phyloP scores from a whole-genome alignment of 139 green algal genomes.

The Haematococcus lacustris region DNA sequence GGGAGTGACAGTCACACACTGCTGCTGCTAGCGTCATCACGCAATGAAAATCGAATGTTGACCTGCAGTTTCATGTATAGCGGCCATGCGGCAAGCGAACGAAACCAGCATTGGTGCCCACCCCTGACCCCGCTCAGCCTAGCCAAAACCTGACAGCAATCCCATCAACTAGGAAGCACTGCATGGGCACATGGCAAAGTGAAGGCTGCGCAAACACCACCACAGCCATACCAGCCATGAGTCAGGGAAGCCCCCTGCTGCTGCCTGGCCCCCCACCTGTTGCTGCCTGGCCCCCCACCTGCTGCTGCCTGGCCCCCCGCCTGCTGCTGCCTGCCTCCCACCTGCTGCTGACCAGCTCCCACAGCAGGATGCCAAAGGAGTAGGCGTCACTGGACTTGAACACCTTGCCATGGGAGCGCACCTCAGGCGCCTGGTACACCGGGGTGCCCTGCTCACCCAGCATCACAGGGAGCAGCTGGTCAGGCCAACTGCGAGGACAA shows the following conservation, averaged over 20 bases:
- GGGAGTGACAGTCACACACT: neutral
- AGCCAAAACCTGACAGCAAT: no score
- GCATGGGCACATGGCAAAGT: neutral
- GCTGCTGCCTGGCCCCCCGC: no score
- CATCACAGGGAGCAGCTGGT: no score
- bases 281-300: neutral
- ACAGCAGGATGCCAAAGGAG: conserved; percentile 7
- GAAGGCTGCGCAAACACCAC: neutral
- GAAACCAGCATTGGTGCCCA: no score
- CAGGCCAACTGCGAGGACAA: no score
- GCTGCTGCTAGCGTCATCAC: neutral
- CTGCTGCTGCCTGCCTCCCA: no score
- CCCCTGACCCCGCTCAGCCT: no score
- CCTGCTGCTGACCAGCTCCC: neutral
- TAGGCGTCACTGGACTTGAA: conserved; percentile 6
- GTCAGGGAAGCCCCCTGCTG: neutral
- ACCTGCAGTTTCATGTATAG: neutral
- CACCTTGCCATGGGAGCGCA: conserved; percentile 17
- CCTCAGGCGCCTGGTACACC: neutral
- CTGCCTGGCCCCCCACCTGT: neutral
- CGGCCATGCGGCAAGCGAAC: no score
- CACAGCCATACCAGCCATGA: neutral
- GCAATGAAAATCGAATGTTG: neutral
- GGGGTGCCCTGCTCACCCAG: conserved; percentile 1
- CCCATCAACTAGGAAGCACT: neutral